Evolutionary conservation across 179 eudicot species (phyloP).

Genomic region (Drosera spatulata): DNA sequence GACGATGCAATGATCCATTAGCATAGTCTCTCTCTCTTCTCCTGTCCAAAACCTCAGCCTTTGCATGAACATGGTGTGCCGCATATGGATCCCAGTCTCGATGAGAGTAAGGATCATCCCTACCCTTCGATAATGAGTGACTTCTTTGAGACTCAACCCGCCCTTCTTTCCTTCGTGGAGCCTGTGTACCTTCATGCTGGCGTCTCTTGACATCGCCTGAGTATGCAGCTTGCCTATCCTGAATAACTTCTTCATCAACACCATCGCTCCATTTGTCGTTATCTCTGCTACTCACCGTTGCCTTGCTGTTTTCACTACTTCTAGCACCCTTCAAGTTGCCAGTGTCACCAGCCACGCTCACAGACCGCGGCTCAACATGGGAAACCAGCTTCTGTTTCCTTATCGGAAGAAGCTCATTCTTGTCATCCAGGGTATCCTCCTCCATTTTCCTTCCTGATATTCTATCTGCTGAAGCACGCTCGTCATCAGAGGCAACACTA

Average conservation of each 20-base stretch:
- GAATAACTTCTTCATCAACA: constrained; percentile 58
- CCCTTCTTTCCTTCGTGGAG: constrained; percentile 30
- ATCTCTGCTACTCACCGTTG: constrained; percentile 61
- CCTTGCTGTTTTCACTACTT: constrained; percentile 70
- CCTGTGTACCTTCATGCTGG: constrained; percentile 34
- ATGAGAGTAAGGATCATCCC: constrained; percentile 41
- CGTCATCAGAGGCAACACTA: constrained; percentile 26
- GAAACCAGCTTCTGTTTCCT: constrained; percentile 28
- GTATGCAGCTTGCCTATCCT: constrained; percentile 35
- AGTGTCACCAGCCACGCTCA: constrained; percentile 31
- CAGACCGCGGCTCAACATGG: constrained; percentile 25
- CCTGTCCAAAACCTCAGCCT: constrained; percentile 44
- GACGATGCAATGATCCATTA: constrained; percentile 35
- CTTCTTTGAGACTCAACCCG: constrained; percentile 48
- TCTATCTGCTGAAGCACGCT: constrained; percentile 20
- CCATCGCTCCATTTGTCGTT: constrained; percentile 39
- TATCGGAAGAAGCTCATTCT: constrained; percentile 17
- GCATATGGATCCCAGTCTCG: constrained; percentile 49
- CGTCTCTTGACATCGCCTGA: constrained; percentile 35
- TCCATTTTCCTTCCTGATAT: constrained; percentile 29
- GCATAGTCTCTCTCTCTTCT: constrained; percentile 57
- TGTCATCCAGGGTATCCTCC: constrained; percentile 28
- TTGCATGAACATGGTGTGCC: constrained; percentile 23
- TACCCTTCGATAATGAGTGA: constrained; percentile 32
- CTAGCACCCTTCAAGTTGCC: constrained; percentile 45